Percentiles rank a stretch among this genome's conserved stretches.
Conservation (phyloP, 768 basidiomycete genomes). For the Nidularia pulvinata region DNA sequence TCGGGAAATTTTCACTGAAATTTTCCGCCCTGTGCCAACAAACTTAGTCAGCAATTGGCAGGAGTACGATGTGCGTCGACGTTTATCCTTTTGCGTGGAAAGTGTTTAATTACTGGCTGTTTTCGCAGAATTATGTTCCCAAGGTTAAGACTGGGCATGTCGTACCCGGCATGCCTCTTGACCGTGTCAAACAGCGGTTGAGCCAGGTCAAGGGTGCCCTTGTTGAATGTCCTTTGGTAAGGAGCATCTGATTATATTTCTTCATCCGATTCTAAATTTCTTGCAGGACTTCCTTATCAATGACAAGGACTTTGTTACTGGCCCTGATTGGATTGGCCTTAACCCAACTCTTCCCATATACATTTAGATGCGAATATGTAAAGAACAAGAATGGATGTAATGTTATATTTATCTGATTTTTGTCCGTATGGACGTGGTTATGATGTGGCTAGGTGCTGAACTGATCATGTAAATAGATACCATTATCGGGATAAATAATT, state of each 20-base stretch:
- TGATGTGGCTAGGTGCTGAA: no score
- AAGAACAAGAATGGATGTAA: neutral
- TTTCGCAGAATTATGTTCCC: constrained; percentile 65
- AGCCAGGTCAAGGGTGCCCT: constrained; percentile 65
- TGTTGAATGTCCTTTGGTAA: constrained; percentile 77
- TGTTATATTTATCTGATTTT: neutral
- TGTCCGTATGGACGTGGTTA: no score
- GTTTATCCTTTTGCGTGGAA: neutral
- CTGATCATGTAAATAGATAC: no score
- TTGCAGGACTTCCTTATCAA: constrained; percentile 83
- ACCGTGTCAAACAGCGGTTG: constrained; percentile 77
- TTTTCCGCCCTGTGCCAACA: constrained; percentile 86
- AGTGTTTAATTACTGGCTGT: neutral
- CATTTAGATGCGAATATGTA: constrained; percentile 37
- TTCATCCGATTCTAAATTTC: constrained; percentile 3
- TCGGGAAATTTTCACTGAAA: constrained; percentile 81
- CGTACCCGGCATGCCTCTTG: constrained; percentile 61
- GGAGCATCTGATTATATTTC: constrained; percentile 13
- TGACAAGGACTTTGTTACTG: constrained; percentile 68
- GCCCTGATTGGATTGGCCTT: constrained; percentile 70
- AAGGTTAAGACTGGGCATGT: constrained; percentile 84
- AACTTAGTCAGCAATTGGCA: constrained; percentile 81
- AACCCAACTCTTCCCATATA: constrained; percentile 83
- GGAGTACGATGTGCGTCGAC: constrained; percentile 64
- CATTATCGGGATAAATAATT: no score